These are phyloP conservation scores for Quercus phellos DNA, from an alignment of 331 rosid species.

Conservation along the genomic window DNA sequence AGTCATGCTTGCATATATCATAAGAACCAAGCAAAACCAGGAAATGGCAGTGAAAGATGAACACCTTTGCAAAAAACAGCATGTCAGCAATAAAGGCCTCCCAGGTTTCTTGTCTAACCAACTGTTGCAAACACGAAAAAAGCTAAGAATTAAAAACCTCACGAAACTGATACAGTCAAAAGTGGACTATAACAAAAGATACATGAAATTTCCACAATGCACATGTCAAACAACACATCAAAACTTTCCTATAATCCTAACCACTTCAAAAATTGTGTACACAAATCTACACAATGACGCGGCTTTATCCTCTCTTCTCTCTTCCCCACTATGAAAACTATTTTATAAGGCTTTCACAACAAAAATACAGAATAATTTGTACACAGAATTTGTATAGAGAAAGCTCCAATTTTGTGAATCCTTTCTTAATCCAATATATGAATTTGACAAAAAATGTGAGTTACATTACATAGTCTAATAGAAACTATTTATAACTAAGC, in stretches of 20 bases:
- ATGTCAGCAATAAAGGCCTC: constrained; percentile 67
- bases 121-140: constrained; percentile 37
- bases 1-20: background rate
- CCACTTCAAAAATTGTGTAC: background rate
- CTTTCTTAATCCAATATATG: too few relatives aligned
- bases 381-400: background rate
- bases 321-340: background rate
- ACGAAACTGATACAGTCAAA: background rate
- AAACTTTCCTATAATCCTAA: background rate
- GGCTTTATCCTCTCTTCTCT: background rate
- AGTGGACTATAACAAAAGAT: background rate
- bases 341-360: background rate
- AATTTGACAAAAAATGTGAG: too few relatives aligned
- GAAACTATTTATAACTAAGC: background rate
- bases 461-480: too few relatives aligned
- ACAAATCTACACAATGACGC: too few relatives aligned
- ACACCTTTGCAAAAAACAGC: constrained; percentile 74
- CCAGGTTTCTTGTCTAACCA: constrained; percentile 76
- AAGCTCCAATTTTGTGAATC: too few relatives aligned
- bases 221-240: background rate
- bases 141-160: background rate
- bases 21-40: background rate
- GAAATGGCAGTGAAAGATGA: background rate
- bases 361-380: background rate
- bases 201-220: background rate